Conservation (phyloP, 1,284 basidiomycete genomes). For the Xerocomus nothofagi region DNA sequence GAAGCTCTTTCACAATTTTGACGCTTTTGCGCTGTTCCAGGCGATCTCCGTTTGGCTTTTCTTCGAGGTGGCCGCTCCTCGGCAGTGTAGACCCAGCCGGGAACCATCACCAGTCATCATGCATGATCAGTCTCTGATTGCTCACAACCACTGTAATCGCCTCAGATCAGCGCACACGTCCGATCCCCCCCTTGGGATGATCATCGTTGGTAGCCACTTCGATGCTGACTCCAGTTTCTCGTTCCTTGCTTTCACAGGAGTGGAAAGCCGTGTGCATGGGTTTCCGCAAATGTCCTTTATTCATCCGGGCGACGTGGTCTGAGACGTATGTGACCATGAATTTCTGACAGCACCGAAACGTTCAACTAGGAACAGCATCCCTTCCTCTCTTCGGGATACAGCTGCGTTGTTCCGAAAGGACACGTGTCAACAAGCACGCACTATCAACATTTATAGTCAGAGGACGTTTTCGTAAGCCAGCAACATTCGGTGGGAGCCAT, state of each 20-base stretch:
- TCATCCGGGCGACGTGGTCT: background rate
- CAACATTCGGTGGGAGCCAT: background rate
- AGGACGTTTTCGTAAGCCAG: background rate
- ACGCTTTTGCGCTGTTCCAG: background rate
- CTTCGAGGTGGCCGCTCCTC: background rate
- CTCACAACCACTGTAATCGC: no score
- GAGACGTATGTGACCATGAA: background rate
- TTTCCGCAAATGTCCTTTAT: background rate
- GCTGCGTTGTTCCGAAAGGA: background rate
- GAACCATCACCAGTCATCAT: no score
- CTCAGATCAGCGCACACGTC: no score
- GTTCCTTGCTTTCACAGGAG: background rate
- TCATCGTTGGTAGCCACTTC: background rate
- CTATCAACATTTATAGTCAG: background rate
- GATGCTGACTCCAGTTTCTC: background rate
- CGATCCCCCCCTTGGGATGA: background rate
- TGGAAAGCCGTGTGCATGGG: background rate
- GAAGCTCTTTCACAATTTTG: background rate
- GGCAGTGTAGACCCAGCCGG: no score
- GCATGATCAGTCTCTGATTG: no score
- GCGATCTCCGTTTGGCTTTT: background rate
- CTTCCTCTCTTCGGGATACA: background rate
- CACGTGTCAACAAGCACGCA: background rate
- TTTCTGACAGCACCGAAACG: background rate
- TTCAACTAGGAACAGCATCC: background rate